Percentiles rank a stretch among this genome's conserved stretches.
These are phyloP conservation scores for Physcomitrellopsis africana DNA, from an alignment of 225 moss, liverwort and hornwort genomes.

Conservation along the genomic window DNA sequence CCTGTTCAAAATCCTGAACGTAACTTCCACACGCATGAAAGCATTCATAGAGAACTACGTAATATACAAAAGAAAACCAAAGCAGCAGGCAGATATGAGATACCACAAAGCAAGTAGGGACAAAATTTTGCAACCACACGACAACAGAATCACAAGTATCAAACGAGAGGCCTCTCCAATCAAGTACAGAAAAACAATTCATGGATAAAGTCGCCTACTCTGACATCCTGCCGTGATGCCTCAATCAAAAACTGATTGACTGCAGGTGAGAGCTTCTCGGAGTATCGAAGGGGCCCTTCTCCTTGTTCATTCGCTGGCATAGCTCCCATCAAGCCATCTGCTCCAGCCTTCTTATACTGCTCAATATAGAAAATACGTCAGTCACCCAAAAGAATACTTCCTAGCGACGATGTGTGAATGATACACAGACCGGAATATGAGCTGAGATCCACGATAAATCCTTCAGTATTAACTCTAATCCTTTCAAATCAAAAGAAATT, in stretches of 20 bases:
- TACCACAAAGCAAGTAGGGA: slow-evolving; percentile 14
- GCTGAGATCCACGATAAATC: not conserved
- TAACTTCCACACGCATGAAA: slow-evolving; percentile 1
- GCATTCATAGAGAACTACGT: not conserved
- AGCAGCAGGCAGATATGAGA: slow-evolving; percentile 16
- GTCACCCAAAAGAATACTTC: slow-evolving; percentile 4
- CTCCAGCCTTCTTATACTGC: slow-evolving; percentile 83
- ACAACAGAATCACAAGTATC: slow-evolving; percentile 16
- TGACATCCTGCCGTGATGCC: slow-evolving; percentile 77
- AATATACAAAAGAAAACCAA: slow-evolving; percentile 3
- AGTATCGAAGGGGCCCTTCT: slow-evolving; percentile 73
- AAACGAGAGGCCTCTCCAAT: slow-evolving; percentile 10
- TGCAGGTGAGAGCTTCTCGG: slow-evolving; percentile 89
- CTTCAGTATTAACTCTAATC: not conserved
- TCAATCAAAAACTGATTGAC: slow-evolving; percentile 80
- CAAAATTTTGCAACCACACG: not conserved
- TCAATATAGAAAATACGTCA: slow-evolving; percentile 18
- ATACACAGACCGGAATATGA: not conserved
- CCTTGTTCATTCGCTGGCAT: slow-evolving; percentile 70
- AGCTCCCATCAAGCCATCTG: slow-evolving; percentile 80
- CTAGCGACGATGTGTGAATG: not conserved
- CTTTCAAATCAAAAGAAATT: slow-evolving; percentile 1
- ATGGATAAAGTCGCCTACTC: slow-evolving; percentile 52
- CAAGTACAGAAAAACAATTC: slow-evolving; percentile 5
- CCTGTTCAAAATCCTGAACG: not conserved